A percentile compares a stretch with the other conserved stretches of the same genome.
Conservation (phyloP, 306 rosid species). For the Cucumis hystrix region DNA sequence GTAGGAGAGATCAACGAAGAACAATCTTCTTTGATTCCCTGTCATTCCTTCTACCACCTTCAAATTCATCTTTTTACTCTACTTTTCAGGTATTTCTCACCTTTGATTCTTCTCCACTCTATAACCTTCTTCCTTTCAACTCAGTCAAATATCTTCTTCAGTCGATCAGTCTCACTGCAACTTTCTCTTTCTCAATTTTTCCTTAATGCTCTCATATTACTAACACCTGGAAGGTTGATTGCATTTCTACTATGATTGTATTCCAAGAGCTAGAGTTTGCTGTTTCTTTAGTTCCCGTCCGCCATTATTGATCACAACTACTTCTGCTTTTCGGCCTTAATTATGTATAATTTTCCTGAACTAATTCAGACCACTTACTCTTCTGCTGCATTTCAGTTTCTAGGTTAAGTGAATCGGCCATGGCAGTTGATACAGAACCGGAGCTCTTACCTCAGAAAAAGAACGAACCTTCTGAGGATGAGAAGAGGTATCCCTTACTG, state of each 20-base stretch:
- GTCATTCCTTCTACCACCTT: not conserved
- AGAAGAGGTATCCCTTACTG: slow-evolving; percentile 43
- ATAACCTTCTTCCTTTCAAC: not conserved
- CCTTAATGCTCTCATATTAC: not conserved
- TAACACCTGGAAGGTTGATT: not conserved
- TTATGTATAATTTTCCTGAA: not conserved
- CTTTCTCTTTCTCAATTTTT: not conserved
- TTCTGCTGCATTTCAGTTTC: not conserved
- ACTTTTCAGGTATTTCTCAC: not conserved
- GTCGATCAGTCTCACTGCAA: not conserved
- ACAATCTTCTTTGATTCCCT: not conserved
- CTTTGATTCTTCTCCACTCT: not conserved
- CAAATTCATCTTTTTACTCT: not conserved
- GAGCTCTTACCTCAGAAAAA: slow-evolving; percentile 37
- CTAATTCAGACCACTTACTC: not conserved
- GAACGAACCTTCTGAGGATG: slow-evolving; percentile 68
- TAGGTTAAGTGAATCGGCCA: slow-evolving; percentile 8
- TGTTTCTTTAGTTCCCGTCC: not conserved
- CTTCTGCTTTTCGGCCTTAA: not conserved
- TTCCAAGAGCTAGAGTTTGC: not conserved
- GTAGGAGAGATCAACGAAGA: not conserved
- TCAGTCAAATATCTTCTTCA: not conserved
- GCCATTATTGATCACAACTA: not conserved
- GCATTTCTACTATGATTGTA: not conserved
- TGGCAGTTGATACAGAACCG: slow-evolving; percentile 38